Evolutionary conservation across 2,329 filamentous ascomycete genomes (phyloP).

Genomic region (Paraphaeosphaeria sporulosa): DNA sequence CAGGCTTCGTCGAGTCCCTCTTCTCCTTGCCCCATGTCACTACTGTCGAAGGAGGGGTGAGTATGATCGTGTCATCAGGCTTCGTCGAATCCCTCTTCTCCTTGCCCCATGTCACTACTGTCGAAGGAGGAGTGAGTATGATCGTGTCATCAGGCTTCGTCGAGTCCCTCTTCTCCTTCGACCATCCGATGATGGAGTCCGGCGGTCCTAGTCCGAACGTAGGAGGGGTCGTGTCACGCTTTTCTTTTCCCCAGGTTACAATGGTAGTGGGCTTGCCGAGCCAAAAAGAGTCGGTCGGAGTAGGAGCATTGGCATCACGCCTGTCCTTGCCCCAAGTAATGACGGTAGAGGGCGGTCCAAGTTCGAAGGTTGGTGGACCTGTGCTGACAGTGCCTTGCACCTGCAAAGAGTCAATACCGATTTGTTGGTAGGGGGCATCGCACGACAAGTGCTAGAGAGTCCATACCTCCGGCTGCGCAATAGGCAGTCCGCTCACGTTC

Average conservation of each 20-base stretch:
- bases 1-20: conserved; percentile 1
- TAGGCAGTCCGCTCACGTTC: conserved; percentile 31
- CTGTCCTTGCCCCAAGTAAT: conserved; percentile 25
- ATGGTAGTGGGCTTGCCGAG: conserved; percentile 19
- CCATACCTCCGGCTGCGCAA: conserved; percentile 32
- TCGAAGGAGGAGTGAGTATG: conserved; percentile 10
- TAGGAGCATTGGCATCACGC: conserved; percentile 10
- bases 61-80: conserved; percentile 7
- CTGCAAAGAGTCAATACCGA: conserved; percentile 12
- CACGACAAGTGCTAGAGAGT: background rate
- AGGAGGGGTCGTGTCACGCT: conserved; percentile 6
- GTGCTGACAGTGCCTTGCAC: conserved; percentile 13
- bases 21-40: conserved; percentile 14
- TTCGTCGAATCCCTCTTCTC: conserved; percentile 2
- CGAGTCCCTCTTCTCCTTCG: conserved; percentile 3
- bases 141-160: conserved; percentile 9
- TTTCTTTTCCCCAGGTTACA: conserved; percentile 22
- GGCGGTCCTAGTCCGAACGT: conserved; percentile 14
- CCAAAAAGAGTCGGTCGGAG: conserved; percentile 16
- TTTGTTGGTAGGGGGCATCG: background rate
- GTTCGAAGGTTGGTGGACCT: conserved; percentile 15
- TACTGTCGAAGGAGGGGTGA: conserved; percentile 10
- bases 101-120: conserved; percentile 18
- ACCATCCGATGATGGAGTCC: conserved; percentile 9
- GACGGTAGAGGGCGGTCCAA: conserved; percentile 26